Base-by-base conservation (phyloP, 257 asterid species). In the Paraleonurus japonicus region DNA sequence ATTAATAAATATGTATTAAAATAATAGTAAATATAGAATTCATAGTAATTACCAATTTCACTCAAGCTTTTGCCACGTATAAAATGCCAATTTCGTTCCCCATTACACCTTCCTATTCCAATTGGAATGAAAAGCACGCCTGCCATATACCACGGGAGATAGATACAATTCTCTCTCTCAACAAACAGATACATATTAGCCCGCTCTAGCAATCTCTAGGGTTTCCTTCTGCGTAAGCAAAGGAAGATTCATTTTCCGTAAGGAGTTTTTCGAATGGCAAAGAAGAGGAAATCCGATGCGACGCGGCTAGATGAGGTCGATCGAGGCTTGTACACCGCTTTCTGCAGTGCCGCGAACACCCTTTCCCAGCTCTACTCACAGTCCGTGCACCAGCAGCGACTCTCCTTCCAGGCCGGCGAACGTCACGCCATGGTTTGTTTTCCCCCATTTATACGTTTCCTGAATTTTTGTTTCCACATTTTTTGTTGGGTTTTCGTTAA, bases 361-460 rank as follows among this genome's bases (percentile, higher is more conserved):
- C 96, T 92, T 26, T 90, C 95, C 20, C 98, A 90, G 92, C 96
- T 90, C 8, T 92, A 92, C 74, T 84, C 96, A 45, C 96, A 88
- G 82, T 87, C 98, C 60, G 87, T 81, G 87, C 79, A 90, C 80
- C 96, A 92, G 47, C 98, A 90, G 73, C 85, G 89, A 15, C 89
- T 87, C 71, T 88, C 96, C 61, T 92, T 92, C 75, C 96, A 88
- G 69, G 90, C 95, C 70, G 98, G 96, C 23, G 96, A 92, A 81
- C 96, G 91, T 26, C 89, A 92, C 68, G 95, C 88, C 48, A 61
- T 92, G 96, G 98, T 92, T 60, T 45, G 71, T 62, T 50, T 37
- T 8, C 24, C 24, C 19, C 33, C 27, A 22, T 41, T 69, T 27
- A 2, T 66, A 15, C 9, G 58, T 9, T 30, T 67, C 61, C 22